phyloP scores from a whole-genome alignment of 495 filamentous ascomycete genomes.

The Clavariopsis aquatica region DNA sequence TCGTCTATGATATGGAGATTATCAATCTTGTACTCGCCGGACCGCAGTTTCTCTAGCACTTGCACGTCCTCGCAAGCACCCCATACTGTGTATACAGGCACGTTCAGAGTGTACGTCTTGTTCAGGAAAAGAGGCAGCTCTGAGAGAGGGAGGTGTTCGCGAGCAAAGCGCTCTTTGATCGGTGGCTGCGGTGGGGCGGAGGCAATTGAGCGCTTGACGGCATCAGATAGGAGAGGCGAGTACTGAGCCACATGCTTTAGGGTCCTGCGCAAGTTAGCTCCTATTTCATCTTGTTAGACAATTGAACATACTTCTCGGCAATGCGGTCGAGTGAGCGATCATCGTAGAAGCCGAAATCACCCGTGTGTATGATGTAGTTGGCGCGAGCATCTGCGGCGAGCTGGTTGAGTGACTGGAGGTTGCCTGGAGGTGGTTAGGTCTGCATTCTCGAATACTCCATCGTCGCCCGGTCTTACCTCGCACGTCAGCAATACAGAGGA shows the following conservation, averaged over 20 bases:
- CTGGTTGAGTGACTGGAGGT: constrained; percentile 92
- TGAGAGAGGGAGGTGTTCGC: constrained; percentile 86
- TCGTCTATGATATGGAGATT: constrained; percentile 99
- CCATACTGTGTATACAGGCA: constrained; percentile 99
- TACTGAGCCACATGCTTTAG: constrained; percentile 98
- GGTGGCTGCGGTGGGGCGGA: constrained; percentile 59
- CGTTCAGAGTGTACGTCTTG: constrained; percentile 82
- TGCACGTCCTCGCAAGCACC: constrained; percentile 98
- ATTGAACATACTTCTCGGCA: constrained; percentile 85
- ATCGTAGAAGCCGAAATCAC: constrained; percentile 99
- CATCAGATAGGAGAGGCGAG: constrained; percentile 86
- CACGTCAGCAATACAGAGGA: constrained; percentile 96
- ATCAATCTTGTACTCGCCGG: constrained; percentile 95
- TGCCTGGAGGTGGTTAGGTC: constrained; percentile 61
- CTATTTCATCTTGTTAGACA: not conserved
- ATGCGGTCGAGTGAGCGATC: constrained; percentile 93
- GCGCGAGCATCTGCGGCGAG: constrained; percentile 89
- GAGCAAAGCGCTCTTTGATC: constrained; percentile 79
- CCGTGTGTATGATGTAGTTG: constrained; percentile 96
- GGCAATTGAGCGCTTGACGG: constrained; percentile 82
- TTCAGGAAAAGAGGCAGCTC: constrained; percentile 90
- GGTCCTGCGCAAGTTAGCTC: constrained; percentile 62
- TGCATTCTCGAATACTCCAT: not conserved
- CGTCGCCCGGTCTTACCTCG: constrained; percentile 63
- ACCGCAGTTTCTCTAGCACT: constrained; percentile 96